Base-by-base conservation (phyloP, 163 green algal species). In the Picocystis sp. region DNA sequence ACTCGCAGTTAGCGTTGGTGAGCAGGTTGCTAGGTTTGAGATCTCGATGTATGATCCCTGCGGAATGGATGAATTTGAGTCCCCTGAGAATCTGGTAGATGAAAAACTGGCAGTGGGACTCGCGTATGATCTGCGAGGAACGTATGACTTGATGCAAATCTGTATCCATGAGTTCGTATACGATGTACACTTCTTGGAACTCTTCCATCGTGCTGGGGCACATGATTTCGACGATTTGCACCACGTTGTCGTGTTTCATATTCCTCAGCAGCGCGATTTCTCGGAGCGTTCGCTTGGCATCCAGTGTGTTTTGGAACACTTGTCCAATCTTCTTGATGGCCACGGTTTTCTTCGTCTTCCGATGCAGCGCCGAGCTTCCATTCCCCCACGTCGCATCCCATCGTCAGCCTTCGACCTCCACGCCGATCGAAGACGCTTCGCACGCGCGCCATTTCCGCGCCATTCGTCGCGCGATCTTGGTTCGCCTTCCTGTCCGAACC, bases 101-200 rank as follows among this genome's bases (percentile, higher is more conserved):
- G 46, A 80, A 80, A 57, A 77, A 80, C 35, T 80, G 71, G 49
- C 61, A 77, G 57, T 80, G 71, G 50, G 76, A 68, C 55, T 80
- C 71, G 12, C 56, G 67, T 22, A 80, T 57, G 25, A 63, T 25
- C 50, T 80, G 71, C 1, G 52, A 57, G 6, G 65, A 76, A 10
- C 69, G 58, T 48, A 80, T 80, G 58, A 80, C 75, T 52, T 80
- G 71, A 57, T 80, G 69, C 47, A 80, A 55, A 54, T 80, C 71
- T 1, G 71, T 80, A 52, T 80, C 71, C 71, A 80, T 80, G 15
- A 80, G 60, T 56, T 80, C 71, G 55, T 77, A 77, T 41, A 80
- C 63, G 12, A 80, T 17, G 48, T 80, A 80, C 22, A 80, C 65
- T 53, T 80, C 71, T 17, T 72, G 62, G 53, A 71, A 79, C 6